Evolutionary conservation across 441 rosid species (phyloP), one percentile per base, ranked within the genome.

Genomic region (Populus tomentosa): DNA sequence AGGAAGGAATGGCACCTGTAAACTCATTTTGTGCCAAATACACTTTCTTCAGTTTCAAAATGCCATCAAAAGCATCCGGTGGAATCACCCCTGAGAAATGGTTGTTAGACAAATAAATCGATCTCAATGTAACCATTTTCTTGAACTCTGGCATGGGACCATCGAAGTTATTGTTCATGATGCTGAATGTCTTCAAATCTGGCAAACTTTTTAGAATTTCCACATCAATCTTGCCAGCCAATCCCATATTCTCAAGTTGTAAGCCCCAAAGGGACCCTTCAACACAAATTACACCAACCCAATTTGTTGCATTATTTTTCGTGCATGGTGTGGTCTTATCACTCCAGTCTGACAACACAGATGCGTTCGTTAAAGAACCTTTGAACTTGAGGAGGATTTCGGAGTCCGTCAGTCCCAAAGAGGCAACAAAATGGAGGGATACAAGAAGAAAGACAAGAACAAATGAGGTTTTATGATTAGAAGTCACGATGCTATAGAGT

Each of bases 271-370:
- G 75, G 24, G 46, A 59, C 40, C 84, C 90, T 0, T 73, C 69
- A 18, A 67, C 10, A 71, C 98, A 94, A 62, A 85, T 69, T 53
- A 91, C 87, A 38, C 97, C 97, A 9, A 3, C 69, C 98, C 98
- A 94, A 46, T 80, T 84, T 7, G 88, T 46, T 1, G 3, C 4
- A 13, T 71, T 78, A 10, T 70, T 80, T 4, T 32, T 30, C 77
- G 97, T 91, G 0, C 89, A 85, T 4, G 77, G 35, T 3, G 6
- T 46, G 1, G 13, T 71, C 2, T 59, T 65, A 7, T 32, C 78
- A 9, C 78, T 77, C 95, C 97, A 94, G 14, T 70, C 78, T 10
- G 71, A 71, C 62, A 94, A 80, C 1, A 82, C 82, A 0, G 75
- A n/a, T 14, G 24, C 40, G 50, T 81, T 78, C 8, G 78, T 59